Conservation (phyloP, 768 basidiomycete genomes). For the Termitomyces sp. region DNA sequence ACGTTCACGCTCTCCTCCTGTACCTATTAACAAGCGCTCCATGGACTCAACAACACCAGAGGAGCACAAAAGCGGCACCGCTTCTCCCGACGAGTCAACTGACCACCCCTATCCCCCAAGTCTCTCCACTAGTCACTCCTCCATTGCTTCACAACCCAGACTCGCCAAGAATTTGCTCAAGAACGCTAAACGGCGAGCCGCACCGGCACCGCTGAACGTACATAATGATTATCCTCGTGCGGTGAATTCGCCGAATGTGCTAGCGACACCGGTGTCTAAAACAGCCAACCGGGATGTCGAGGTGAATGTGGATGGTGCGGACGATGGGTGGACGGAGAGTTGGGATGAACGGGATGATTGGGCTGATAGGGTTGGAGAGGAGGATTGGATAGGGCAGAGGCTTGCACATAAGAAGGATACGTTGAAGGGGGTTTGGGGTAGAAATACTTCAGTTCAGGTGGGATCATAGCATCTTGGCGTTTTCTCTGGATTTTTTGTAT, state of each 20-base stretch:
- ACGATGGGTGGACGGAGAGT: conserved; percentile 46
- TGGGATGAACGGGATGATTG: conserved; percentile 52
- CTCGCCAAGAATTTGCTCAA: conserved; percentile 35
- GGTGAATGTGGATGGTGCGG: conserved; percentile 9
- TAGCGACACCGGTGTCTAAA: conserved; percentile 10
- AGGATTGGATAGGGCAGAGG: conserved; percentile 34
- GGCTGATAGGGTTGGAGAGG: conserved; percentile 21
- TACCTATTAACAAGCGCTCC: conserved; percentile 21
- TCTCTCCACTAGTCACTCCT: conserved; percentile 41
- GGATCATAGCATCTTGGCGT: not conserved
- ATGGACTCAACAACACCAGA: conserved; percentile 27
- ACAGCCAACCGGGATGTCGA: conserved; percentile 14
- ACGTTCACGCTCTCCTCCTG: conserved; percentile 31
- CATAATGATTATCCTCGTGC: conserved; percentile 30
- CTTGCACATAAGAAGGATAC: conserved; percentile 11
- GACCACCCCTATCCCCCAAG: conserved; percentile 68
- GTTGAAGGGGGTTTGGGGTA: conserved; percentile 20
- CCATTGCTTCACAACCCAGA: conserved; percentile 30
- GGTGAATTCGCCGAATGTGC: conserved; percentile 31
- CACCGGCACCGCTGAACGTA: conserved; percentile 43
- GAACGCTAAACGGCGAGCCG: conserved; percentile 38
- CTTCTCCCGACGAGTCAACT: conserved; percentile 30
- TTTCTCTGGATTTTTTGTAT: not conserved
- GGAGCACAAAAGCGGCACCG: conserved; percentile 40
- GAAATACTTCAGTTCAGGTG: conserved; percentile 1